A percentile compares a stretch with the other conserved stretches of the same genome.
These are phyloP conservation scores for Auricularia heimuer DNA, from an alignment of 768 basidiomycete genomes.

Conservation along the genomic window DNA sequence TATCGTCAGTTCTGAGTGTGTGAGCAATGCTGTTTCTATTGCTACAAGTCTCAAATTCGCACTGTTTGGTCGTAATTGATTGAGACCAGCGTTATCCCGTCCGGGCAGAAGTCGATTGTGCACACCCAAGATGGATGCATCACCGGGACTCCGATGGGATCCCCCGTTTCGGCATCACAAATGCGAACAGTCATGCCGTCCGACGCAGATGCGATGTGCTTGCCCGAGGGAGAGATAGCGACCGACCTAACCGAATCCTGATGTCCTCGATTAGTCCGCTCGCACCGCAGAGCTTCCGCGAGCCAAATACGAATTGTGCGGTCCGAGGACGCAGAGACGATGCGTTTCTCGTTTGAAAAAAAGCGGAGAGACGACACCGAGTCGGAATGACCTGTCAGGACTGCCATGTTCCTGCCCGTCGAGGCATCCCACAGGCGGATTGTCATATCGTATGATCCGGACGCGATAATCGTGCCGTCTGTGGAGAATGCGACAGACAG, in stretches of 20 bases:
- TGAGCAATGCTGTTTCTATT: too few relatives aligned
- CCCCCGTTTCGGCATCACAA: conserved; percentile 17
- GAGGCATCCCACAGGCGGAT: conserved; percentile 98
- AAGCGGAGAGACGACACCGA: conserved; percentile 84
- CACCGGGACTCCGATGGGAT: conserved; percentile 8
- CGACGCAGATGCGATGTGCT: conserved; percentile 11
- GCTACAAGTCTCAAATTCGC: conserved; percentile 18
- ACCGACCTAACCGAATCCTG: conserved; percentile 17
- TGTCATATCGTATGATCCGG: conserved; percentile 95
- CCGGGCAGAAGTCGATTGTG: conserved; percentile 20
- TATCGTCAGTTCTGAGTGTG: too few relatives aligned
- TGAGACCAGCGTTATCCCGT: conserved; percentile 16
- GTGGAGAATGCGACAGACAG: conserved; percentile 34
- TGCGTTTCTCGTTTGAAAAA: conserved; percentile 83
- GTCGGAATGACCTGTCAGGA: conserved; percentile 93
- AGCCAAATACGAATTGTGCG: conserved; percentile 92
- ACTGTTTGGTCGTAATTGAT: conserved; percentile 22
- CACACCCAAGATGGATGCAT: conserved; percentile 12
- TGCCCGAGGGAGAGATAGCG: conserved; percentile 15
- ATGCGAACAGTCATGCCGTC: conserved; percentile 13
- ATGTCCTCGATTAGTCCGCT: conserved; percentile 25
- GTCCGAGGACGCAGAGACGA: conserved; percentile 93
- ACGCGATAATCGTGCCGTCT: conserved; percentile 84
- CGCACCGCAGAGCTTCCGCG: conserved; percentile 83
- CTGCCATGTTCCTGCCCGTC: conserved; percentile 98